Evolutionary conservation across 768 basidiomycete genomes (phyloP), one percentile per base, ranked within the genome.

Genomic region (Pulveroboletus ravenelii): DNA sequence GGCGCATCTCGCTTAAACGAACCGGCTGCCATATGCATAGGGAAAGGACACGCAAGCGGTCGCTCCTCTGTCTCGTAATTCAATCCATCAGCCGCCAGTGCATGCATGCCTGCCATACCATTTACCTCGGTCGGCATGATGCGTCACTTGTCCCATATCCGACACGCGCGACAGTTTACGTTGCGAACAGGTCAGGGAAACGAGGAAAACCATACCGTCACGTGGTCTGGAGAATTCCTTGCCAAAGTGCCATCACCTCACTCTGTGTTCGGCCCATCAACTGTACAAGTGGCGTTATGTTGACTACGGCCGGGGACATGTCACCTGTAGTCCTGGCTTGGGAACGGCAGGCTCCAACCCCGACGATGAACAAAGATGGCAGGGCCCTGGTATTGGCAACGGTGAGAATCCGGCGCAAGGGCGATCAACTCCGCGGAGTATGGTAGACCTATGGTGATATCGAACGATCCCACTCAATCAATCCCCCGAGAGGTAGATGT

Each of bases 401-500:
- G 51, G 53, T 62, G 59, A 41, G 59, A 64, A 51, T 46, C 31
- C 34, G 36, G 41, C 12, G 42, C 18, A 18, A 37, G 37, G 13
- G 32, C 34, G n/a, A 44, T 31, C 46, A 63, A 48, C 47, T 54
- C 62, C 62, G 54, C 60, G 63, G 57, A 49, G 34, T 42, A 20
- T 40, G 47, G 41, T 23, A 7, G 39, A 29, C 40, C 38, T 20
- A 39, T n/a, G 32, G 59, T 45, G 31, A 46, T 30, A 29, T 36
- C 48, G 57, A 63, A 27, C 40, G 42, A 52, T 72, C 74, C 89
- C 89, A 91, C 60, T 82, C 79, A 48, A 94, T 70, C 23, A 92
- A 60, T 1, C 90, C 88, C 17, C 93, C 93, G 20, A 96, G 76
- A 8, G 88, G 87, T 43, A 97, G 73, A 64, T 96, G 93, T 66